These are phyloP conservation scores for Aspergillus quadricinctus DNA, from an alignment of 2,329 filamentous ascomycete genomes.

Conservation along the genomic window DNA sequence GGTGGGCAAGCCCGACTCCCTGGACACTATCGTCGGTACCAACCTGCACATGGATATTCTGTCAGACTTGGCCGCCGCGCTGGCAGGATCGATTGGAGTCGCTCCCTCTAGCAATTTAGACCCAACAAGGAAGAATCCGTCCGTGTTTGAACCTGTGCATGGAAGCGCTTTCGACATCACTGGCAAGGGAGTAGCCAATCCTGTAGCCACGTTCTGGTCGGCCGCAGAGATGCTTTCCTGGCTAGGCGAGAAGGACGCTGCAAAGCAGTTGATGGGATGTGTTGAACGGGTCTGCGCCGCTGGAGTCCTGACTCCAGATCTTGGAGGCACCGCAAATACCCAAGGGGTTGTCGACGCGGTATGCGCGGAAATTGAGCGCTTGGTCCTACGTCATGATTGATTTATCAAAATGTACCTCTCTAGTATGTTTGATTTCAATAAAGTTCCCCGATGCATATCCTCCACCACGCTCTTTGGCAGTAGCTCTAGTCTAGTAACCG, in stretches of 20 bases:
- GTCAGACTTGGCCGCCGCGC: constrained; percentile 64
- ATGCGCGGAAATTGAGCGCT: constrained; percentile 44
- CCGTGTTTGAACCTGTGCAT: constrained; percentile 60
- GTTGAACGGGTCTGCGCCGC: constrained; percentile 59
- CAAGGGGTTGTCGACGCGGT: constrained; percentile 56
- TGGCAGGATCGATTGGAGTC: constrained; percentile 68
- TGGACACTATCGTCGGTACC: constrained; percentile 53
- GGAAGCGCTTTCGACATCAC: constrained; percentile 62
- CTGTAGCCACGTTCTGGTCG: constrained; percentile 64
- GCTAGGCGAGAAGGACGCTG: constrained; percentile 56
- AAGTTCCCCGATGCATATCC: neutral
- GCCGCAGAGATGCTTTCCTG: constrained; percentile 64
- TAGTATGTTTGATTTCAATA: neutral
- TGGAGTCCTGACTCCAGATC: constrained; percentile 55
- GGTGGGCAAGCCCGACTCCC: constrained; percentile 46
- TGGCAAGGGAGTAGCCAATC: constrained; percentile 59
- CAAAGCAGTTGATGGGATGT: constrained; percentile 53
- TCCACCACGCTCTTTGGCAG: neutral
- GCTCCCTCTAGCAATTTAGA: constrained; percentile 67
- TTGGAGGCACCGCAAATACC: constrained; percentile 55
- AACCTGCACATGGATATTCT: constrained; percentile 64
- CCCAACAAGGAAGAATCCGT: constrained; percentile 56
- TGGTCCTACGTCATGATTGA: neutral
- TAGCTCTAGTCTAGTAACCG: neutral
- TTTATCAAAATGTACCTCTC: neutral